Conservation (phyloP, 805 yeast genomes). For the Zygotorulaspora florentina region DNA sequence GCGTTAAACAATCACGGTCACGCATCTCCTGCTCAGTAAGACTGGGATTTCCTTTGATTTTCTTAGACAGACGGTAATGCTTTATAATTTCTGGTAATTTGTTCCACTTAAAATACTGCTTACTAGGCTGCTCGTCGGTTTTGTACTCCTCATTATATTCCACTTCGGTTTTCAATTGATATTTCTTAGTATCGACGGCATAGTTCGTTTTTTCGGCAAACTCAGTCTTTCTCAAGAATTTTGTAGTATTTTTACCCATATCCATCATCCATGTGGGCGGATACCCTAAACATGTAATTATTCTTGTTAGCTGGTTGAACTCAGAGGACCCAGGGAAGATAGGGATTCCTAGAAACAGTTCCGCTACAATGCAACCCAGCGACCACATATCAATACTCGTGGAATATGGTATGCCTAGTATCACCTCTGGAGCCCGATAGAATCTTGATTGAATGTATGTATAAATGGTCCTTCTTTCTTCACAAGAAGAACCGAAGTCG, state of each 20-base stretch:
- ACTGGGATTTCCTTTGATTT: conserved; percentile 38
- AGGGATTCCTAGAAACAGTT: conserved; percentile 85
- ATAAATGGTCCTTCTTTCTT: conserved; percentile 81
- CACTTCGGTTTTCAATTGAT: conserved; percentile 43
- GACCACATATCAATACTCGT: conserved; percentile 98
- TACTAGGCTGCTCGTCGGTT: conserved; percentile 66
- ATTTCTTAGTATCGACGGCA: conserved; percentile 10
- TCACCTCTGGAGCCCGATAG: conserved; percentile 92
- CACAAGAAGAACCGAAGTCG: conserved; percentile 95
- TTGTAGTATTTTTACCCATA: conserved; percentile 78
- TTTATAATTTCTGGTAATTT: conserved; percentile 67
- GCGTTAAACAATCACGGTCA: conserved; percentile 67
- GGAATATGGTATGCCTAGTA: conserved; percentile 86
- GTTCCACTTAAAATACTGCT: conserved; percentile 69
- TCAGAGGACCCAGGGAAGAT: conserved; percentile 93
- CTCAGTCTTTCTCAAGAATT: conserved; percentile 42
- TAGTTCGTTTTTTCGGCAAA: background rate
- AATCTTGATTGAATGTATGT: conserved; percentile 91
- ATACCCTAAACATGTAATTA: conserved; percentile 71
- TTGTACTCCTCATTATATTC: conserved; percentile 44
- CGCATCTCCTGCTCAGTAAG: conserved; percentile 64
- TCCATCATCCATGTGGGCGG: conserved; percentile 98
- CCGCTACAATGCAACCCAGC: conserved; percentile 87
- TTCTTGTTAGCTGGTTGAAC: conserved; percentile 81
- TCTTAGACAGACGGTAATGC: conserved; percentile 67